A percentile compares a stretch with the other conserved stretches of the same genome.
These are phyloP conservation scores for Rosa lucieae DNA, from an alignment of 306 rosid species.

Conservation along the genomic window DNA sequence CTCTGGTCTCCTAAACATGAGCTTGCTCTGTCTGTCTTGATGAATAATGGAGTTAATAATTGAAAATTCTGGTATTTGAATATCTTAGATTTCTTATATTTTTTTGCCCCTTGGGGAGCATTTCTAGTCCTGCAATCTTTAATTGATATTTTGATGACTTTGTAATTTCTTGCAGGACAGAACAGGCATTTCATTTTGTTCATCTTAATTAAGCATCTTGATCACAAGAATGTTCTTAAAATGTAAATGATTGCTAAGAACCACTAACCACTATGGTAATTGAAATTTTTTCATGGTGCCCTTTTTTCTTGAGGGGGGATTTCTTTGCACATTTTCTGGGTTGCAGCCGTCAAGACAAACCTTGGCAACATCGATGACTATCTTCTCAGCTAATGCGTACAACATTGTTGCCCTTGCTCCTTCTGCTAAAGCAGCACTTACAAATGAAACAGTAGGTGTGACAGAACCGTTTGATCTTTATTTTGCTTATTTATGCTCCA, in stretches of 20 bases:
- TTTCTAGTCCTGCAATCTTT: neutral
- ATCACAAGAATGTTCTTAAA: conserved; percentile 35
- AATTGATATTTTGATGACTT: conserved; percentile 4
- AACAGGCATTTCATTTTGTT: conserved; percentile 28
- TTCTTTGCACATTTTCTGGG: conserved; percentile 41
- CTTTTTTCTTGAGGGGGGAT: conserved; percentile 20
- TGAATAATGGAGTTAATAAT: conserved; percentile 56
- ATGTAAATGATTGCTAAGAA: neutral
- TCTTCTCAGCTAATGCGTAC: conserved; percentile 71
- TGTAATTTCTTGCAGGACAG: conserved; percentile 21
- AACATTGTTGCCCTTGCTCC: conserved; percentile 50
- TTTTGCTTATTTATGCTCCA: neutral
- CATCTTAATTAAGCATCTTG: conserved; percentile 34
- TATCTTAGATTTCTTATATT: conserved; percentile 19
- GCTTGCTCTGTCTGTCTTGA: conserved; percentile 57
- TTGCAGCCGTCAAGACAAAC: conserved; percentile 69
- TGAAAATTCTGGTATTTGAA: conserved; percentile 53
- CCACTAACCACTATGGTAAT: too few relatives aligned
- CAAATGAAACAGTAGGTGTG: conserved; percentile 50
- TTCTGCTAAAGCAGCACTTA: conserved; percentile 59
- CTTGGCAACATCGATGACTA: conserved; percentile 71
- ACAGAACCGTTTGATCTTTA: neutral
- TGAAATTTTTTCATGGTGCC: neutral
- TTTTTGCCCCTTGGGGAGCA: conserved; percentile 4
- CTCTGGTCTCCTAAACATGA: conserved; percentile 70